Conservation (phyloP, 495 filamentous ascomycete genomes). For the Penicillium ochrochloron region DNA sequence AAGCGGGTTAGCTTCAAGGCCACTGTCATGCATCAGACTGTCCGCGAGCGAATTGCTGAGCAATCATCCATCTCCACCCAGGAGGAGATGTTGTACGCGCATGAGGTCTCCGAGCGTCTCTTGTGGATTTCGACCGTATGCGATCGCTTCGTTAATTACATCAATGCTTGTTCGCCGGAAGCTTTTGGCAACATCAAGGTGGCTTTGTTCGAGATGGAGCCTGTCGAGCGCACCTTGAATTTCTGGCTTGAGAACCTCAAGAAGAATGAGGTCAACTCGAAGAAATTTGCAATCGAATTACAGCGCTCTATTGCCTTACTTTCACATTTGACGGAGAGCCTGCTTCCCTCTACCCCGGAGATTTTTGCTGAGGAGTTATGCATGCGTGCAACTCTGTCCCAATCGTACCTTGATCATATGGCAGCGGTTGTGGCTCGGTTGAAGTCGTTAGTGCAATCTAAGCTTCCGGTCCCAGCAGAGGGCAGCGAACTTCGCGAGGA, state of each 20-base stretch:
- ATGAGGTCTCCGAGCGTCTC: slow-evolving; percentile 82
- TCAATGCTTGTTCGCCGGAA: slow-evolving; percentile 74
- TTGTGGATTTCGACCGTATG: slow-evolving; percentile 82
- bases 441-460: slow-evolving; percentile 66
- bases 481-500: slow-evolving; percentile 54
- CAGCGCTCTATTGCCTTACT: slow-evolving; percentile 81
- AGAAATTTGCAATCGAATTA: slow-evolving; percentile 77
- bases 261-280: slow-evolving; percentile 84
- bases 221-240: slow-evolving; percentile 88
- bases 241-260: slow-evolving; percentile 84
- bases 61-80: slow-evolving; percentile 60
- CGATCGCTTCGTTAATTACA: slow-evolving; percentile 78
- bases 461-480: slow-evolving; percentile 49
- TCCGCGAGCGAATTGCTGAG: slow-evolving; percentile 73
- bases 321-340: slow-evolving; percentile 79
- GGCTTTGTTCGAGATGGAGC: slow-evolving; percentile 86
- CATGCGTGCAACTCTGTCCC: slow-evolving; percentile 75
- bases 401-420: slow-evolving; percentile 79
- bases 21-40: slow-evolving; percentile 72
- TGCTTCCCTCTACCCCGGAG: slow-evolving; percentile 72
- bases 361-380: slow-evolving; percentile 80
- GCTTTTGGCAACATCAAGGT: slow-evolving; percentile 76
- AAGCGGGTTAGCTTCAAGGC: slow-evolving; percentile 90
- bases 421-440: slow-evolving; percentile 68
- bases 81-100: slow-evolving; percentile 76